Evolutionary conservation across 2,329 filamentous ascomycete species (phyloP).

Genomic region (Elsinoe arachidis): DNA sequence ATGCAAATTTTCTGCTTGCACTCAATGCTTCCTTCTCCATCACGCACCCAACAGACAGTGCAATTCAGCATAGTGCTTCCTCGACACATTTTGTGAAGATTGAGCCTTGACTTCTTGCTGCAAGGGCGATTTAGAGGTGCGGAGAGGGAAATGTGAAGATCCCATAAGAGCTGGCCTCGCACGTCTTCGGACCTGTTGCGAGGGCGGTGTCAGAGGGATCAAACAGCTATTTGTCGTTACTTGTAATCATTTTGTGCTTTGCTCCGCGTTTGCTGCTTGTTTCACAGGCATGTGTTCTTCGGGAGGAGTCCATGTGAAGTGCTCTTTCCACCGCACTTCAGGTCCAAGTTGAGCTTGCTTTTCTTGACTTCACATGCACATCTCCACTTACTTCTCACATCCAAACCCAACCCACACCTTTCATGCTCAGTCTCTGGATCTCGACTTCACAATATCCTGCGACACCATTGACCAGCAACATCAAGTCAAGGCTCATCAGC

Average conservation of each 20-base stretch:
- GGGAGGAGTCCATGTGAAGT: not conserved
- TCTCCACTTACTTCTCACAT: not conserved
- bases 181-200: slow-evolving; percentile 52
- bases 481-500: not conserved
- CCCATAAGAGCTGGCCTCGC: slow-evolving; percentile 67
- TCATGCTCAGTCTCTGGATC: not conserved
- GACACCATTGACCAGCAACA: not conserved
- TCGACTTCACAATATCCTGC: not conserved
- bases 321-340: not conserved
- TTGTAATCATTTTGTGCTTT: not conserved
- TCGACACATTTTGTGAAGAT: slow-evolving; percentile 61
- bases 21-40: slow-evolving; percentile 31
- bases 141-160: slow-evolving; percentile 46
- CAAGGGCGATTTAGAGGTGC: slow-evolving; percentile 53
- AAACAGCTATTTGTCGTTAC: slow-evolving; percentile 44
- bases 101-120: slow-evolving; percentile 51
- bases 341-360: not conserved
- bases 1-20: not conserved
- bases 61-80: slow-evolving; percentile 55
- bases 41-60: slow-evolving; percentile 78
- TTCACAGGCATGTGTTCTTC: not conserved
- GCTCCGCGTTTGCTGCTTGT: not conserved
- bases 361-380: not conserved
- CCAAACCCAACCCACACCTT: not conserved
- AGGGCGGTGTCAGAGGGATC: slow-evolving; percentile 79